Percentiles rank a stretch among this genome's conserved stretches.
Evolutionary conservation across 208 protist species (phyloP).

Genomic region (Trypanosoma cruzi): DNA sequence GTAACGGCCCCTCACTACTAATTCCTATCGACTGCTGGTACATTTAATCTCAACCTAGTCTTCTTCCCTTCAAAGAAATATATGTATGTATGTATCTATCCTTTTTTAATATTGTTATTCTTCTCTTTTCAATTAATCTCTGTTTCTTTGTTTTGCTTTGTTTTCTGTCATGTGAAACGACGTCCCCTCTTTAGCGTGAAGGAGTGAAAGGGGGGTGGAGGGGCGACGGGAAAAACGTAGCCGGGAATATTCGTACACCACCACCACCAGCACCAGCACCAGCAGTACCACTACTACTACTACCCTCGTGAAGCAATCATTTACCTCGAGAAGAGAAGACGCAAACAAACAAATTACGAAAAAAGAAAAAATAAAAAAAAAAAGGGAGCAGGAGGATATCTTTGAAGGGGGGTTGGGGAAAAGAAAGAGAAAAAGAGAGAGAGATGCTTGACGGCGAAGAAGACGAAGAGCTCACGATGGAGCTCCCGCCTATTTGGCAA

Average conservation of each 20-base stretch:
- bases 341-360: conserved; percentile 3
- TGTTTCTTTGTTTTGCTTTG: conserved; percentile 2
- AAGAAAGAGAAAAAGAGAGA: background rate
- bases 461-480: conserved; percentile 48
- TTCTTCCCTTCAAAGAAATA: no score
- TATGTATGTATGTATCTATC: background rate
- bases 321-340: background rate
- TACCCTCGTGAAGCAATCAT: background rate
- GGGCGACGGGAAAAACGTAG: no score
- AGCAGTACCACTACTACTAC: no score
- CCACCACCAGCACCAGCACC: no score
- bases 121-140: background rate
- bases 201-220: background rate
- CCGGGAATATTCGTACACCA: no score
- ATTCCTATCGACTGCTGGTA: no score
- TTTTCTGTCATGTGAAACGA: no score
- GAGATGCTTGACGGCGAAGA: conserved; percentile 31
- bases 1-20: no score
- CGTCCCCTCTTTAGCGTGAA: no score
- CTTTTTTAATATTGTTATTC: conserved; percentile 2
- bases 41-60: no score
- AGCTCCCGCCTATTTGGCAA: conserved; percentile 81
- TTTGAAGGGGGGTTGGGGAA: no score
- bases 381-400: no score
- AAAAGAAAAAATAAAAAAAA: conserved; percentile 13